Evolutionary conservation across 345 rosid species (phyloP), one percentile per base, ranked within the genome.

Genomic region (Moringa oleifera): DNA sequence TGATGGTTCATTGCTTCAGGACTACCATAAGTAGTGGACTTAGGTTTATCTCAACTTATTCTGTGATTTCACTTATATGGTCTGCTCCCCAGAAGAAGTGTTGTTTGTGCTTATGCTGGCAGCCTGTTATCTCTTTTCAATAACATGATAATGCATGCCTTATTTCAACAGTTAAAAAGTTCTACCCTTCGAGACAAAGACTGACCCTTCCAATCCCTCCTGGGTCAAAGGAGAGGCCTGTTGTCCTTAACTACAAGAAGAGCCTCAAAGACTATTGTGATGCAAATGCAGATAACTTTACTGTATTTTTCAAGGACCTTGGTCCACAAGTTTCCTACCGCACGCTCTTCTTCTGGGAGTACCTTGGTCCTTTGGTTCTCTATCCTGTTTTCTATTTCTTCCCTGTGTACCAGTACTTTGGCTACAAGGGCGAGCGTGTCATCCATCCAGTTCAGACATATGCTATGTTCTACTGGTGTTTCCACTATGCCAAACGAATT

Each of bases 301-400:
- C 93, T 20, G 77, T 94, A 36, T 79, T 94, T 61, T 84, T 94
- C 73, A 94, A 88, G 85, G 99, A 94, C 75, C 73, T 94, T 62
- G 99, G 99, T 52, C 84, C 95, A 13, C 97, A 94, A 82, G 95
- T 94, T 69, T 94, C 95, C 16, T 94, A 94, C 72, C 87, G 88
- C 15, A 94, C 80, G 2, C 97, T 94, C 73, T 94, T 94, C 87
- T 94, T 94, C 93, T 94, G 68, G 0, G 99, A 94, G 68, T 94
- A 94, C 73, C 62, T 94, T 57, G 99, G 99, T 64, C 99, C 99
- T 53, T 68, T 94, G 75, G 23, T 90, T 51, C 80, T 94, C 69
- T 91, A 91, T 66, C 97, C 99, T 0, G 37, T 85, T 63, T 94
- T 94, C 68, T 94, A 94, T 85, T 87, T 69, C 88, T 80, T 85